Percentiles rank a stretch among this genome's conserved stretches.
phyloP scores from a whole-genome alignment of 495 filamentous ascomycete species.

The Baudoinia panamericana region DNA sequence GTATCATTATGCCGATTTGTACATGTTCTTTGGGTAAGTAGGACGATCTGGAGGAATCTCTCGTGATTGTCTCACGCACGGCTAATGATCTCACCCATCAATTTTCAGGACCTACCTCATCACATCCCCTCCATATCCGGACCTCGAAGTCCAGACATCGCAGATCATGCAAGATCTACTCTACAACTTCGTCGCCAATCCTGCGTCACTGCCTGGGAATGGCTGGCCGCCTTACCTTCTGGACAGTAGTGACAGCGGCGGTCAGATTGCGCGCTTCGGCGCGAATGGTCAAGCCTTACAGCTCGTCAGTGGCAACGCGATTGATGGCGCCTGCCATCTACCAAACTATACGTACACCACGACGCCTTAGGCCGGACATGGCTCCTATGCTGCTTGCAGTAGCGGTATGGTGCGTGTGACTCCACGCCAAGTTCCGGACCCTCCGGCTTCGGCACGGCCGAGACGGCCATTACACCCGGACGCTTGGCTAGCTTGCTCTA shows the following conservation, averaged over 20 bases:
- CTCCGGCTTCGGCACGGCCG: too few relatives aligned
- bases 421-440: too few relatives aligned
- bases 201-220: slow-evolving; percentile 5
- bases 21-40: slow-evolving; percentile 13
- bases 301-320: background rate
- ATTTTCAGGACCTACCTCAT: slow-evolving; percentile 22
- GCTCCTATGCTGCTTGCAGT: too few relatives aligned
- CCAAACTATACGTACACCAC: background rate
- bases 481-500: too few relatives aligned
- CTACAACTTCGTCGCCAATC: slow-evolving; percentile 17
- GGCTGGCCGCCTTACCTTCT: slow-evolving; percentile 10
- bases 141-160: slow-evolving; percentile 11
- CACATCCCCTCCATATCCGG: background rate
- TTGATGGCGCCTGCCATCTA: slow-evolving; percentile 1
- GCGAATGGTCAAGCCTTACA: slow-evolving; percentile 24
- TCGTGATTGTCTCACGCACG: too few relatives aligned
- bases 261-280: slow-evolving; percentile 26
- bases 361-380: too few relatives aligned
- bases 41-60: too few relatives aligned
- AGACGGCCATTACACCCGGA: too few relatives aligned
- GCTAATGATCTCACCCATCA: too few relatives aligned
- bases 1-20: slow-evolving; percentile 15
- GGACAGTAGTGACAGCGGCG: slow-evolving; percentile 19
- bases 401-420: too few relatives aligned
- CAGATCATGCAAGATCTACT: slow-evolving; percentile 14